phyloP scores from a whole-genome alignment of 2,329 filamentous ascomycete genomes.

The Fusarium albosuccineum region DNA sequence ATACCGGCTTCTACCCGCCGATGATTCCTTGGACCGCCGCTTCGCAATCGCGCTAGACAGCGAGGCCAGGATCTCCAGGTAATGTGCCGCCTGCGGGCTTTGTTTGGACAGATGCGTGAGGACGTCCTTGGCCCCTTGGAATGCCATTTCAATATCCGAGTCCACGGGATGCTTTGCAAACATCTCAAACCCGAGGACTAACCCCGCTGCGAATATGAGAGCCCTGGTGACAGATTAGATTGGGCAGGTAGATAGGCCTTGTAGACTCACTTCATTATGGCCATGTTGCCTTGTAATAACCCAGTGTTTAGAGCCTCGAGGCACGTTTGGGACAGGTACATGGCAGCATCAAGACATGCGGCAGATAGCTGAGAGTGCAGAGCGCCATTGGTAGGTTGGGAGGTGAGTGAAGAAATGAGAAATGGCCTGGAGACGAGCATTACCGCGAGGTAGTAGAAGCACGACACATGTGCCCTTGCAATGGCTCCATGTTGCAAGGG shows the following conservation, averaged over 20 bases:
- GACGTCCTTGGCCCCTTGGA: slow-evolving; percentile 63
- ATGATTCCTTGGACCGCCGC: slow-evolving; percentile 29
- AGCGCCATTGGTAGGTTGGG: slow-evolving; percentile 46
- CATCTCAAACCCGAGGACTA: slow-evolving; percentile 68
- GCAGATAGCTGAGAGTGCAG: slow-evolving; percentile 57
- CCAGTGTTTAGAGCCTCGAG: slow-evolving; percentile 59
- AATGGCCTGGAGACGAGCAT: slow-evolving; percentile 69
- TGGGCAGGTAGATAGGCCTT: too few species aligned
- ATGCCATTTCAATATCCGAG: slow-evolving; percentile 60
- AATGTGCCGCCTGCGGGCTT: slow-evolving; percentile 69
- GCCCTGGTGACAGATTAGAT: slow-evolving; percentile 52
- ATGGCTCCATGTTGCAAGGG: slow-evolving; percentile 53
- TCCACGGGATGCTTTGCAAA: slow-evolving; percentile 63
- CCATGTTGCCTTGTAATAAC: slow-evolving; percentile 67
- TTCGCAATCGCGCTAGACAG: slow-evolving; percentile 59
- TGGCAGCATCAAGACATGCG: slow-evolving; percentile 67
- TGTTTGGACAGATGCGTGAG: slow-evolving; percentile 61
- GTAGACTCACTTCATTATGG: slow-evolving; percentile 66
- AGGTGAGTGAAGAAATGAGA: slow-evolving; percentile 63
- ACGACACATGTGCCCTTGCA: slow-evolving; percentile 67
- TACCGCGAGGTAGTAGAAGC: slow-evolving; percentile 70
- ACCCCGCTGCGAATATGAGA: slow-evolving; percentile 67
- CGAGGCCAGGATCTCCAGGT: slow-evolving; percentile 66
- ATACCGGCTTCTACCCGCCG: slow-evolving; percentile 39
- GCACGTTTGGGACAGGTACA: slow-evolving; percentile 68